Conservation (phyloP, 2,329 filamentous ascomycete species). For the Penicillium palitans region DNA sequence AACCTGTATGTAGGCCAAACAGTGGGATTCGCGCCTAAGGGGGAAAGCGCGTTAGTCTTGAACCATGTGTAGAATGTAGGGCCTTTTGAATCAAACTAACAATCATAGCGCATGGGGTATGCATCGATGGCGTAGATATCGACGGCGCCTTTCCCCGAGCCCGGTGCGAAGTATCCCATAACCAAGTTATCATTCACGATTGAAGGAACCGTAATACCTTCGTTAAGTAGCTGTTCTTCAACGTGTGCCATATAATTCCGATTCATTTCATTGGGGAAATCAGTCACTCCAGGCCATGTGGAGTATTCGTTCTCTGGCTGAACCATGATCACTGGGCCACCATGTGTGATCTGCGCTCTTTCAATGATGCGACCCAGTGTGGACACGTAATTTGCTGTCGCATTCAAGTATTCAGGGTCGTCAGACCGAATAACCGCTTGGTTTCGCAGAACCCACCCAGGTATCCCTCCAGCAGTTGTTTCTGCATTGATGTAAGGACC, state of each 20-base stretch:
- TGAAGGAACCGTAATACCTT: slow-evolving; percentile 69
- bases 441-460: slow-evolving; percentile 71
- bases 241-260: slow-evolving; percentile 67
- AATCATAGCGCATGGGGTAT: slow-evolving; percentile 30
- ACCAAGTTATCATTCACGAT: slow-evolving; percentile 68
- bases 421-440: slow-evolving; percentile 51
- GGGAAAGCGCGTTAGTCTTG: accelerated
- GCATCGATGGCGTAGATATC: slow-evolving; percentile 52
- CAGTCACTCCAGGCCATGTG: slow-evolving; percentile 23
- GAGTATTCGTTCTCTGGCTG: slow-evolving; percentile 82
- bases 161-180: slow-evolving; percentile 62
- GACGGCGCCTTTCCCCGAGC: slow-evolving; percentile 34
- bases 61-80: accelerated
- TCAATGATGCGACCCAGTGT: slow-evolving; percentile 58
- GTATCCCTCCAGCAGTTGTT: slow-evolving; percentile 71
- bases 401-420: slow-evolving; percentile 60
- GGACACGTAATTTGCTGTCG: slow-evolving; percentile 47
- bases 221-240: slow-evolving; percentile 62
- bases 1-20: slow-evolving; percentile 26
- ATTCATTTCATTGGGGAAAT: slow-evolving; percentile 43
- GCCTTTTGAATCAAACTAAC: slow-evolving; percentile 1
- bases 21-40: slow-evolving; percentile 16
- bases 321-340: slow-evolving; percentile 72
- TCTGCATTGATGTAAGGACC: slow-evolving; percentile 78
- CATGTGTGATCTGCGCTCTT: slow-evolving; percentile 71